Percentiles rank a stretch among this genome's conserved stretches.
These are phyloP conservation scores for Aurifilum marmelostoma DNA, from an alignment of 2,329 filamentous ascomycete species.

Conservation along the genomic window DNA sequence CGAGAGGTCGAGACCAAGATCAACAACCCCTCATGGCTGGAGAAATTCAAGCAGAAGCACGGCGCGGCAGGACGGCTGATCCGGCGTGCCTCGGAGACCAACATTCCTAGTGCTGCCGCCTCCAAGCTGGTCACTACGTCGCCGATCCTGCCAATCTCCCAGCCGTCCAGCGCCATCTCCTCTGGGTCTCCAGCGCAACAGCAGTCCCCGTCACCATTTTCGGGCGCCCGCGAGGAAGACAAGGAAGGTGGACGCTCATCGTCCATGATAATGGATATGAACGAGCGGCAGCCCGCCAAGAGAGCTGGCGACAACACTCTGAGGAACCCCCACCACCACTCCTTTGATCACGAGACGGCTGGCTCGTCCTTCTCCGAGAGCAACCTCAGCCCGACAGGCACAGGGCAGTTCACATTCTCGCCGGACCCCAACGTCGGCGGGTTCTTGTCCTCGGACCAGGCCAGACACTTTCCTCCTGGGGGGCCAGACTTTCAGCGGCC, in stretches of 20 bases:
- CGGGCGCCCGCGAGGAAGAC: constrained; percentile 60
- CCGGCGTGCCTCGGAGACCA: constrained; percentile 66
- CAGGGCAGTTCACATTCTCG: constrained; percentile 74
- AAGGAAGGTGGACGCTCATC: constrained; percentile 48
- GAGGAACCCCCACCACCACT: constrained; percentile 48
- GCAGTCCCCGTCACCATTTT: constrained; percentile 70
- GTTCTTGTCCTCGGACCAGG: constrained; percentile 54
- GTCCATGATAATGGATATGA: constrained; percentile 54
- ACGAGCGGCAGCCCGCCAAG: constrained; percentile 32
- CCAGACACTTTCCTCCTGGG: constrained; percentile 35
- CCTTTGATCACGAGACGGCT: constrained; percentile 63
- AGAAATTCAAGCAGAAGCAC: constrained; percentile 95
- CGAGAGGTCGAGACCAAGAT: constrained; percentile 71
- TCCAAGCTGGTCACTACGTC: constrained; percentile 56
- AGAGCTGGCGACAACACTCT: constrained; percentile 53
- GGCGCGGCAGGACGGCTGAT: constrained; percentile 55
- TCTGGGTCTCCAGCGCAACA: constrained; percentile 72
- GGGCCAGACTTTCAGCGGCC: constrained; percentile 67
- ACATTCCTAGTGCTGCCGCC: constrained; percentile 67
- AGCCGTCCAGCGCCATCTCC: constrained; percentile 69
- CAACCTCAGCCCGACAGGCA: constrained; percentile 73
- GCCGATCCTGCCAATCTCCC: constrained; percentile 57
- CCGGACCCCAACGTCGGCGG: constrained; percentile 71
- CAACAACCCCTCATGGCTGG: constrained; percentile 79
- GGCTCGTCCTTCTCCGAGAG: constrained; percentile 71